phyloP scores from a whole-genome alignment of 192 early-diverging fungal genomes.

The Geranomyces variabilis region DNA sequence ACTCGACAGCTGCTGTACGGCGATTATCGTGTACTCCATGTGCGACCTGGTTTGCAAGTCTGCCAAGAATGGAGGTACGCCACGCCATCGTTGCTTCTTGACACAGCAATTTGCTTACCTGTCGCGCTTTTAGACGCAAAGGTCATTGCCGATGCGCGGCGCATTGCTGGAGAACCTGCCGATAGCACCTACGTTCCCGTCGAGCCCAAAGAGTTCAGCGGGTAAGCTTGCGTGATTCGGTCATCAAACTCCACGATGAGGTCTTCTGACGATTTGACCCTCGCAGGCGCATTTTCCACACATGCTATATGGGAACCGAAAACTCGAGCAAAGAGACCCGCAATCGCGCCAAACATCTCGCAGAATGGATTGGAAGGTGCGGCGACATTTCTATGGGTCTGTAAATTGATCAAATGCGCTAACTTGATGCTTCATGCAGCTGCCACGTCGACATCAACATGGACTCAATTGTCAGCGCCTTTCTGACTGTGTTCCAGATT shows the following conservation, averaged over 20 bases:
- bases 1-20: slow-evolving; percentile 91
- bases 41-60: slow-evolving; percentile 77
- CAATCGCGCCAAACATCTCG: slow-evolving; percentile 75
- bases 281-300: slow-evolving; percentile 76
- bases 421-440: slow-evolving; percentile 42
- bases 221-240: slow-evolving; percentile 32
- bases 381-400: neutral
- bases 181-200: slow-evolving; percentile 71
- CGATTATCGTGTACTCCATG: slow-evolving; percentile 89
- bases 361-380: slow-evolving; percentile 74
- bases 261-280: too few species aligned
- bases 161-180: slow-evolving; percentile 54
- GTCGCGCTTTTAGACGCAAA: slow-evolving; percentile 52
- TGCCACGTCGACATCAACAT: slow-evolving; percentile 92
- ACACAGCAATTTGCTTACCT: neutral
- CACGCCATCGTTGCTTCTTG: neutral
- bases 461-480: slow-evolving; percentile 76
- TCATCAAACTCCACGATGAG: too few species aligned
- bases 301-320: slow-evolving; percentile 92
- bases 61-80: slow-evolving; percentile 58
- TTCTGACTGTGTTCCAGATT: slow-evolving; percentile 74
- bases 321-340: slow-evolving; percentile 91
- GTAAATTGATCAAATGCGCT: neutral
- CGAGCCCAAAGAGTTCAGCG: slow-evolving; percentile 80
- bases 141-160: slow-evolving; percentile 75